Conservation (phyloP, 1,284 basidiomycete species). For the Macrocystidia cucumis region DNA sequence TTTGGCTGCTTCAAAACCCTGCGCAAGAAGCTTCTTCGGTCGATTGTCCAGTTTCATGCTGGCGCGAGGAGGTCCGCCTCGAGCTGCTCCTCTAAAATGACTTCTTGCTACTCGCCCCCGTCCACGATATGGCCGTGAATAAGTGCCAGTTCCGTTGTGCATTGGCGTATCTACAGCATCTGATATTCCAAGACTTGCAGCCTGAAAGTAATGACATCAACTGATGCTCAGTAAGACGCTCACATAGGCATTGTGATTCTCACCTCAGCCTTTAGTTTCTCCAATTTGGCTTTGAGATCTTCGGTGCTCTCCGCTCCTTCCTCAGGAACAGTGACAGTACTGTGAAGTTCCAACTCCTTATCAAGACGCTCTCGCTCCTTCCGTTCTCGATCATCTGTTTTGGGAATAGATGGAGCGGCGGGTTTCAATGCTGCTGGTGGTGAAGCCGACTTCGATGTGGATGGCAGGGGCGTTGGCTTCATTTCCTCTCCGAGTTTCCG, state of each 20-base stretch:
- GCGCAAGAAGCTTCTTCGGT: slow-evolving; percentile 73
- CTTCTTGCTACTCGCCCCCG: slow-evolving; percentile 63
- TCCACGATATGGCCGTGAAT: slow-evolving; percentile 62
- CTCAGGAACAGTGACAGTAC: slow-evolving; percentile 23
- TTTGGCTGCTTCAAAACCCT: slow-evolving; percentile 51
- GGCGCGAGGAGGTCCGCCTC: slow-evolving; percentile 54
- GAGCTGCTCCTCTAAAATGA: slow-evolving; percentile 52
- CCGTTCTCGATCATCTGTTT: slow-evolving; percentile 35
- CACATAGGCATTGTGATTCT: too few species aligned
- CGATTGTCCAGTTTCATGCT: slow-evolving; percentile 91
- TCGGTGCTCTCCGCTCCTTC: slow-evolving; percentile 56
- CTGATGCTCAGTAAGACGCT: slow-evolving; percentile 12
- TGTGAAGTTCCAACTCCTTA: slow-evolving; percentile 67
- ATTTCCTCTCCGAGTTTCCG: slow-evolving; percentile 81
- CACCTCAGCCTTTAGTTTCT: slow-evolving; percentile 79
- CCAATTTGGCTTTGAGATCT: slow-evolving; percentile 72
- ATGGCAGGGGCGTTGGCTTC: slow-evolving; percentile 19
- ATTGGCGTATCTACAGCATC: slow-evolving; percentile 32
- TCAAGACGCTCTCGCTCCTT: slow-evolving; percentile 61
- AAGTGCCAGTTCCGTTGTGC: slow-evolving; percentile 18
- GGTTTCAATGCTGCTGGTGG: slow-evolving; percentile 12
- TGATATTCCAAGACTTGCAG: slow-evolving; percentile 71
- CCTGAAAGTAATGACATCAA: slow-evolving; percentile 31
- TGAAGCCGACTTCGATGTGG: slow-evolving; percentile 20
- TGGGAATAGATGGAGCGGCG: slow-evolving; percentile 11